Evolutionary conservation across 805 yeast genomes (phyloP), one percentile per base, ranked within the genome.

Genomic region (Ogataea degrootiae): DNA sequence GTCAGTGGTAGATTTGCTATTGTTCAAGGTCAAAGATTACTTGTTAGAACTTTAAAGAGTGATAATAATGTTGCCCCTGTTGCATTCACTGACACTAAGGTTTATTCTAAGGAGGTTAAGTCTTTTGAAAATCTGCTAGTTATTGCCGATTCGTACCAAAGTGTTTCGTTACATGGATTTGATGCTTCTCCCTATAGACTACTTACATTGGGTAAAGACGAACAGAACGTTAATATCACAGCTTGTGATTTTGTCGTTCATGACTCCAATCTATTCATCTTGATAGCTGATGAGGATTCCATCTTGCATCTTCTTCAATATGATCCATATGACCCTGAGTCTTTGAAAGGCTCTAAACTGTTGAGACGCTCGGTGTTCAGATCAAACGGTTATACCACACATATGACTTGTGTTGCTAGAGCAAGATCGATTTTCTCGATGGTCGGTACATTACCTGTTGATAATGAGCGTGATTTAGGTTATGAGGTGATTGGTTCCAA

Each of bases 111-210:
- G 6, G 96, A 87, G 54, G 76, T 88, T 15, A 91, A 91, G 66
- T 75, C 90, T 53, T 80, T 89, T 62, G 91, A 95, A 37, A 88
- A 91, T 62, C 68, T 92, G 57, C 62, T 92, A n/a, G 58, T 90
- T 2, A 66, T 90, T 16, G 96, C 96, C 17, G 99, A 94, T 65
- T 71, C 87, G 0, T 73, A 82, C 66, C 85, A 87, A 56, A 80
- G 90, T 55, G 73, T 88, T 4, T 82, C 90, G 72, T 72, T 94
- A 47, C 82, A 83, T 29, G 97, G 97, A 1, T 91, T 90, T 67
- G 96, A 90, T 63, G 92, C 95, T 2, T 97, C 92, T 58, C 99
- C 99, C 0, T 91, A 87, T 63, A 71, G 97, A 53, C 82, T 92
- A 83, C 72, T 89, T 16, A 65, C 77, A 48, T 65, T 94, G 44